Base-by-base conservation (phyloP, 2,329 filamentous ascomycete genomes). In the Dendrostoma leiphaemia region DNA sequence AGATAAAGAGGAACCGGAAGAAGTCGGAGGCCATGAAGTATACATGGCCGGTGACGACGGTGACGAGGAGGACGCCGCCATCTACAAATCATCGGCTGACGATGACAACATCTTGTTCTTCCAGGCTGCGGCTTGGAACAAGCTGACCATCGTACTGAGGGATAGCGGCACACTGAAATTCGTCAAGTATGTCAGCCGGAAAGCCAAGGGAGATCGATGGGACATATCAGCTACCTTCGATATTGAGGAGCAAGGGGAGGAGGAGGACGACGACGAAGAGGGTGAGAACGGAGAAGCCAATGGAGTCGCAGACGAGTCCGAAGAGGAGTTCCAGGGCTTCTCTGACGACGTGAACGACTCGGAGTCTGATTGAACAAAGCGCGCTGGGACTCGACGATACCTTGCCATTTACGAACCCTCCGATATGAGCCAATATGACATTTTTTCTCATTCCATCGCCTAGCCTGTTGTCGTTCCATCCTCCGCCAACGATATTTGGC, bases 31-130 rank as follows among this genome's bases (percentile, higher is more conserved):
- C 29, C 88, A 91, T 67, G 88, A 92, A 65, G 89, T 96, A 56
- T 97, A 96, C 79, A 96, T 97, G 91, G 92, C 91, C 0, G 90
- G 88, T 49, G 89, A 92, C 47, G 89, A 91, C 35, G 86, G 87
- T 21, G 75, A 77, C 37, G 75, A 78, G 52, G 81, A 84, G 21
- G 80, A 78, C 69, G 92, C 93, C 1, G 94, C 94, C 8, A 82
- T 99, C 47, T 99, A 99, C 78, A 87, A 88, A 69, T 81, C 88
- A 1, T 80, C 82, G 48, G 80, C 84, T 37, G 93, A 95, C 51
- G 92, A 96, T 45, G 81, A 85, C 72, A 84, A 84, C 68, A 83
- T 84, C 59, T 74, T 85, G 44, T 84, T 84, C 71, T 83, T 82
- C 75, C 81, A 84, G 69, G 77, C 78, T 8, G 78, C 81, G 1